Conservation (phyloP, 208 protist species). For the Acanthamoeba triangularis region DNA sequence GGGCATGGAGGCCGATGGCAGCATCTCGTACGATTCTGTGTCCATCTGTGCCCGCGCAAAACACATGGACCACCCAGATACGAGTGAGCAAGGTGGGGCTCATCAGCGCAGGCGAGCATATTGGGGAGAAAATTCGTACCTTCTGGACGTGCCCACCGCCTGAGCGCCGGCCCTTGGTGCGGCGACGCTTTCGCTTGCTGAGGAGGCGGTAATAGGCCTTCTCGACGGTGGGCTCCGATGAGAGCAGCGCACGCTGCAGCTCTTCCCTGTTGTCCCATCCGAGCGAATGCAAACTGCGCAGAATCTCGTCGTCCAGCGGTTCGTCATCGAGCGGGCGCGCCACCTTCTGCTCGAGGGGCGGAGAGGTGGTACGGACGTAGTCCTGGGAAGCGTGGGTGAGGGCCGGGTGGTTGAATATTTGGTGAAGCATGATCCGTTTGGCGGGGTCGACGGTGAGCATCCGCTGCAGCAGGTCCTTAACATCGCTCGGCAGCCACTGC, state of each 20-base stretch:
- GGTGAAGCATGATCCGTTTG: conserved; percentile 89
- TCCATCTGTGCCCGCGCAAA: background rate
- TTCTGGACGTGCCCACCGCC: background rate
- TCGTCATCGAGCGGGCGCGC: background rate
- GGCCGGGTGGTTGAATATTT: conserved; percentile 90
- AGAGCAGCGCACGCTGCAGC: background rate
- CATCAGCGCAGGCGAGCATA: background rate
- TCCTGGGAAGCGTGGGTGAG: conserved; percentile 56
- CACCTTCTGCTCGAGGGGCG: background rate
- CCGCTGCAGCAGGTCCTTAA: conserved; percentile 87
- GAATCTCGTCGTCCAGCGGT: conserved; percentile 63
- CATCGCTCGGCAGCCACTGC: conserved; percentile 77
- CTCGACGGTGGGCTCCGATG: conserved; percentile 16
- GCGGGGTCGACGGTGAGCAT: conserved; percentile 92
- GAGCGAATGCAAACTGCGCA: conserved; percentile 55
- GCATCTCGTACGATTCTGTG: background rate
- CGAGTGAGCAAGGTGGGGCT: background rate
- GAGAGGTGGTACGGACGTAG: background rate
- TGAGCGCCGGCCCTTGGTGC: background rate
- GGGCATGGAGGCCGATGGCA: background rate
- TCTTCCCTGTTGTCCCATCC: conserved; percentile 56
- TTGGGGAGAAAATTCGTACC: background rate
- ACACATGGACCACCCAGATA: background rate
- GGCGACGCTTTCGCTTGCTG: conserved; percentile 41
- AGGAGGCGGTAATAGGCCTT: conserved; percentile 73